A percentile compares a stretch with the other conserved stretches of the same genome.
Conservation (phyloP, 768 basidiomycete species). For the Lactarius sp. region DNA sequence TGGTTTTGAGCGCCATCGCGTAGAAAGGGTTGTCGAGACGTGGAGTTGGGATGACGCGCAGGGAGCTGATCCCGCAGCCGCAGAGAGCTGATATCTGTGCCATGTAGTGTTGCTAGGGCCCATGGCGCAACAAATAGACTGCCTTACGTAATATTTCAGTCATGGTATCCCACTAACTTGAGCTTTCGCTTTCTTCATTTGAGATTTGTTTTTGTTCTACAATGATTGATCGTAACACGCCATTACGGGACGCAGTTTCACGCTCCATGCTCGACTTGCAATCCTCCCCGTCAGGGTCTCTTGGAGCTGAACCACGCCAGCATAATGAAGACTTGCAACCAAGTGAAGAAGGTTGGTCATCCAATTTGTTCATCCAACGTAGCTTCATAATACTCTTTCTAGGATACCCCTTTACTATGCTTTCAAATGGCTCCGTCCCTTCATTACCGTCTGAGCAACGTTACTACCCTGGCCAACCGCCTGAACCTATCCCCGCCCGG, state of each 20-base stretch:
- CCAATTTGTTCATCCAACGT: neutral
- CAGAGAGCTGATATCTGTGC: no score
- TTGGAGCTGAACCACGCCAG: neutral
- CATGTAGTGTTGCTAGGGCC: neutral
- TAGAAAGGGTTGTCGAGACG: slow-evolving; percentile 62
- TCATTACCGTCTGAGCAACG: slow-evolving; percentile 18
- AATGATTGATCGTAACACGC: neutral
- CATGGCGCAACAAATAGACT: neutral
- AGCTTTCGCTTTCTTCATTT: neutral
- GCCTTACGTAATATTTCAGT: neutral
- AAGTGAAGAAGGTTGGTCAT: slow-evolving; percentile 13
- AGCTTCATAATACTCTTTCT: slow-evolving; percentile 2
- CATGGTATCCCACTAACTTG: neutral
- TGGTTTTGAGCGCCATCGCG: slow-evolving; percentile 65
- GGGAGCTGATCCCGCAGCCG: no score
- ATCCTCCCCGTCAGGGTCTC: neutral
- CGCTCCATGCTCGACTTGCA: slow-evolving; percentile 15
- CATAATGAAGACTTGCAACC: slow-evolving; percentile 1
- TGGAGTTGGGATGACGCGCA: slow-evolving; percentile 49
- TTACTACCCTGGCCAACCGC: neutral
- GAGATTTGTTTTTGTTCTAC: neutral
- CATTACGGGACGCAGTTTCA: slow-evolving; percentile 1
- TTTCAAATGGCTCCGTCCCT: slow-evolving; percentile 18
- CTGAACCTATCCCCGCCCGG: neutral
- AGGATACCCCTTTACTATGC: slow-evolving; percentile 9